Evolutionary conservation across 345 rosid species (phyloP), one percentile per base, ranked within the genome.

Genomic region (Citrus maxima): DNA sequence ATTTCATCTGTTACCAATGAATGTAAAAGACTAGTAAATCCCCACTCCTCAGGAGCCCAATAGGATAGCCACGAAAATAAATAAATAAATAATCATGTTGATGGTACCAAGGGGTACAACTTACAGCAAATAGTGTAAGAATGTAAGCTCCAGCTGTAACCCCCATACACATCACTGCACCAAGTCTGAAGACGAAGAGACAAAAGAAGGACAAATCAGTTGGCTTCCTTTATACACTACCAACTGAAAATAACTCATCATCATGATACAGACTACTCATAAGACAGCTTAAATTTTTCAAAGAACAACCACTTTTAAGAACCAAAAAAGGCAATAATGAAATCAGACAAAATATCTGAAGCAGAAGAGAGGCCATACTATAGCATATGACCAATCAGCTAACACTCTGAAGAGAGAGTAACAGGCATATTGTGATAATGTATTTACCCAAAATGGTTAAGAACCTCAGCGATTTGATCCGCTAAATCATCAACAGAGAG

Each of bases 121-220:
- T 86, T 85, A 97, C 99, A 72, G 99, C 97, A 85, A 97, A 97
- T 46, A 93, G 78, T 58, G 98, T 90, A 79, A 97, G 91, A 85
- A 94, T 82, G 82, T 97, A 94, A 25, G 99, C 99, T 85, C 99
- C 99, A 38, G 98, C 97, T 61, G 96, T 92, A 78, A 94, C 98
- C 72, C 99, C 99, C 97, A 97, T 87, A 78, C 99, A 97, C 98
- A 94, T 94, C 37, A 97, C 99, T 72, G 93, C 87, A 81, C 94
- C 97, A 73, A 97, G 98, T 81, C 98, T 97, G 81, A 70, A 68
- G 49, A 34, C 7, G 18, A 46, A 46, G 51, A 46, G 27, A 51
- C 55, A 77, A 73, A 82, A 35, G 74, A 25, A 54, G 38, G 7
- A 42, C 7, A 35, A 24, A 21, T 78, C 13, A 84, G 76, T 24